These are phyloP conservation scores for Lepiota brunneoincarnata DNA, from an alignment of 768 basidiomycete genomes.

Conservation along the genomic window DNA sequence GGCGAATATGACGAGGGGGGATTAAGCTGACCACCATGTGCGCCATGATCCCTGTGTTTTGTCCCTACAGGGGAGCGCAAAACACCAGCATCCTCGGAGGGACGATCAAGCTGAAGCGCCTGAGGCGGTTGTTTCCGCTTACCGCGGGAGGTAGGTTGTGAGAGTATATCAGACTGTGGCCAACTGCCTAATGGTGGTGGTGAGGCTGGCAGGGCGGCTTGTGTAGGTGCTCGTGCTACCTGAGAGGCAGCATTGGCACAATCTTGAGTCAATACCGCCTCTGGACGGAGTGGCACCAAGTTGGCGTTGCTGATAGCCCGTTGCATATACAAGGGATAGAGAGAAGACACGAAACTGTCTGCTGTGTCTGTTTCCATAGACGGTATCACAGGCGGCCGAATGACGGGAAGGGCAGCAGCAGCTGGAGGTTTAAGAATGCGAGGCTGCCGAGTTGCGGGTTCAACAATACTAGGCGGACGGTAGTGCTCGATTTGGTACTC, in stretches of 20 bases:
- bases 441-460: neutral
- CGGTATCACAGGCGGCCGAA: neutral
- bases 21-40: neutral
- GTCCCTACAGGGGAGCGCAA: neutral
- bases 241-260: constrained; percentile 17
- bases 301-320: constrained; percentile 7
- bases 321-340: constrained; percentile 30
- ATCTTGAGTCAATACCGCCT: constrained; percentile 23
- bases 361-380: neutral
- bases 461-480: constrained; percentile 20
- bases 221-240: constrained; percentile 19
- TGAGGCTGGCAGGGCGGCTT: constrained; percentile 23
- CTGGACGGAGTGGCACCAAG: constrained; percentile 21
- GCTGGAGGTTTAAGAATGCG: neutral
- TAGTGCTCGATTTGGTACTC: constrained; percentile 51
- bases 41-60: neutral
- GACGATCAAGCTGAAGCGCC: neutral
- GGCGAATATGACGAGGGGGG: constrained; percentile 3
- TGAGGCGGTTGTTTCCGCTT: constrained; percentile 24
- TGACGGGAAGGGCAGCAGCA: constrained; percentile 3
- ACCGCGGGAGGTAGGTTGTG: constrained; percentile 23
- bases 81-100: neutral
- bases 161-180: constrained; percentile 45
- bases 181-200: constrained; percentile 52
- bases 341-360: constrained; percentile 19